Base-by-base conservation (phyloP, 2,329 filamentous ascomycete genomes). In the Trichoderma sp. region DNA sequence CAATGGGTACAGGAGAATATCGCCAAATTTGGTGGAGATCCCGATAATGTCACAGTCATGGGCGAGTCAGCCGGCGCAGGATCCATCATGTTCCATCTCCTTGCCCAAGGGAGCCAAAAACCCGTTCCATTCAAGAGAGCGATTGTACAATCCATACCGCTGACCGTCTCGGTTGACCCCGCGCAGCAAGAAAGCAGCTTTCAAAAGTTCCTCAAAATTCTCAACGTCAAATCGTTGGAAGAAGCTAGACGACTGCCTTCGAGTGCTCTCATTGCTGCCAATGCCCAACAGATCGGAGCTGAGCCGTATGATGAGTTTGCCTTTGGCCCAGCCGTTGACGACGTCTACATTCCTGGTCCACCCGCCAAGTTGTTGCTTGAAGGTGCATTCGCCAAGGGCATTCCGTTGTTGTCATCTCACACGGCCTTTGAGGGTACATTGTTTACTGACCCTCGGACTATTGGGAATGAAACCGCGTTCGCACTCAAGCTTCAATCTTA, bases 1-100 rank as follows among this genome's bases (percentile, higher is more conserved):
- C 77, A 85, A 64, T 91, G 89, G 89, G 86, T 90, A 1, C 82
- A 87, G 74, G 74, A 81, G 20, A 79, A 85, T 72, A 84, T 85
- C 36, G 71, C 74, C 58, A 61, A 43, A 4, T 30, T 57, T 1
- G 58, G 43, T 1, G 26, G 66, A 47, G 55, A 61, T 3, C 53
- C 30, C 3, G 36, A 59, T 1, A 43, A 50, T 2, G 66, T 69
- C 8, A 53, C 32, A 1, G 36, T 23, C 11, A 59, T 39, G 55
- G 55, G 36, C 12, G 15, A 61, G 11, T 68, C 66, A 12, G 66
- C 66, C 3, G 66, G 66, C 3, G 66, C 26, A 17, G 57, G 66
- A 8, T 69, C 55, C n/a, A 53, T 69, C 9, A 20, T 62, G 66
- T 32, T 36, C n/a, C 36, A 62, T 17, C 66, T 62, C 8, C n/a